Conservation (phyloP, 2,329 filamentous ascomycete species). For the Epichloe scottii region DNA sequence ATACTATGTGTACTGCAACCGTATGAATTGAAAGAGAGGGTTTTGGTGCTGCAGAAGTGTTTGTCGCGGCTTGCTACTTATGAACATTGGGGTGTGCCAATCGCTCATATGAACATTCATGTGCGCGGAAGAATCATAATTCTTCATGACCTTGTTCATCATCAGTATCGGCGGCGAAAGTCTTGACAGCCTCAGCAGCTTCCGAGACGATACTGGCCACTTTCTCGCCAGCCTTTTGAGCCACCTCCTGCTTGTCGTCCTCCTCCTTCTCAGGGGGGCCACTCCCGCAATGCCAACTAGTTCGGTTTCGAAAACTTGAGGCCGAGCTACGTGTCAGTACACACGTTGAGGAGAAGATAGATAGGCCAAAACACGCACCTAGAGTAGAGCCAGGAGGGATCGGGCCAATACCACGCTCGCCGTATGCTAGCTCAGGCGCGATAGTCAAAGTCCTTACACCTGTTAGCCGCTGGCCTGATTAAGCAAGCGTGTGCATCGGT, state of each 20-base stretch:
- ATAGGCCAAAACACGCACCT: constrained; percentile 32
- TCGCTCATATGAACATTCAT: no score
- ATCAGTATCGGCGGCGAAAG: constrained; percentile 40
- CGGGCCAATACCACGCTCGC: constrained; percentile 60
- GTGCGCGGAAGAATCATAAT: constrained; percentile 27
- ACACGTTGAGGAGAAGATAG: neutral
- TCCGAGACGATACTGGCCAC: constrained; percentile 11
- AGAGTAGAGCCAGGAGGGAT: constrained; percentile 75
- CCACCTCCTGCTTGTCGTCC: constrained; percentile 17
- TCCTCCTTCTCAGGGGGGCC: constrained; percentile 9
- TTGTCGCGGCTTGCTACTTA: neutral
- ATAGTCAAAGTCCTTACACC: constrained; percentile 62
- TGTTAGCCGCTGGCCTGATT: constrained; percentile 2
- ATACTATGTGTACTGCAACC: neutral
- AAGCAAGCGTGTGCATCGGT: neutral
- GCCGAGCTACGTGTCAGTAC: constrained; percentile 8
- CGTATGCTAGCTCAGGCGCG: constrained; percentile 77
- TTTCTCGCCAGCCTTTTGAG: constrained; percentile 14
- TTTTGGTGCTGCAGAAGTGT: neutral
- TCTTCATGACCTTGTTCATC: constrained; percentile 47
- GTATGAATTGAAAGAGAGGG: neutral
- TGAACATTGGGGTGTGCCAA: neutral
- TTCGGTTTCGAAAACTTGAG: constrained; percentile 77
- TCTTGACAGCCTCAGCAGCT: constrained; percentile 29
- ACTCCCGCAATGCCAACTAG: constrained; percentile 74